These are phyloP conservation scores for Microcyclospora tardicrescens DNA, from an alignment of 2,329 filamentous ascomycete genomes.

Conservation along the genomic window DNA sequence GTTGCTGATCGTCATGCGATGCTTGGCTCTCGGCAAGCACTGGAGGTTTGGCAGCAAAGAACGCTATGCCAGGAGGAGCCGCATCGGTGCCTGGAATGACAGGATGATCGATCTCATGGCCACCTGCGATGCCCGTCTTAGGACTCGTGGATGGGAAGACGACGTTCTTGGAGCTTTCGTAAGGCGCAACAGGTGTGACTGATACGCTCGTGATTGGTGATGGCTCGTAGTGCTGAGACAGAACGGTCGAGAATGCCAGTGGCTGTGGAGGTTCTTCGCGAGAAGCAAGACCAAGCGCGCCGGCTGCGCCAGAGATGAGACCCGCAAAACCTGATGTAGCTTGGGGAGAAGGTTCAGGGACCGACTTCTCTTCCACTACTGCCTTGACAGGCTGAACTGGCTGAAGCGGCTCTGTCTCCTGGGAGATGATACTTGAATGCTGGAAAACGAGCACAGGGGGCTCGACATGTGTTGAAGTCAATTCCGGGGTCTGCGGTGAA, in stretches of 20 bases:
- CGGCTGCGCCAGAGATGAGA: slow-evolving; percentile 1
- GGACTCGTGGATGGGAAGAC: no score
- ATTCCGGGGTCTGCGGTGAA: no score
- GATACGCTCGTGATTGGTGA: no score
- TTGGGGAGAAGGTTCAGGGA: neutral
- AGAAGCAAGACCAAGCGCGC: neutral
- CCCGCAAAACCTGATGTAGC: neutral
- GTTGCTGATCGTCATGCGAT: no score
- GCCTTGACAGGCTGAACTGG: no score
- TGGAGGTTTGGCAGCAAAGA: slow-evolving; percentile 3
- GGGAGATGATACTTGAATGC: slow-evolving; percentile 26
- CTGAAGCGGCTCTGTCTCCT: slow-evolving; percentile 18
- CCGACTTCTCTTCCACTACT: no score
- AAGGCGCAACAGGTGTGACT: no score
- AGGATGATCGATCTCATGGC: neutral
- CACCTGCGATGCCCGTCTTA: no score
- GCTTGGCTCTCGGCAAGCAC: neutral
- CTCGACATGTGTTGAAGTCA: neutral
- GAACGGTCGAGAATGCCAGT: slow-evolving; percentile 20
- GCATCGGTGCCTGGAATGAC: slow-evolving; percentile 8
- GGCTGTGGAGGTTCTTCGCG: neutral
- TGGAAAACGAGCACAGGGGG: slow-evolving; percentile 3
- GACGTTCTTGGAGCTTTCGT: no score
- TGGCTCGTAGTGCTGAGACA: slow-evolving; percentile 16
- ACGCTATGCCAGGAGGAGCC: slow-evolving; percentile 6